Base-by-base conservation (phyloP, 345 rosid species). In the Salix viminalis region DNA sequence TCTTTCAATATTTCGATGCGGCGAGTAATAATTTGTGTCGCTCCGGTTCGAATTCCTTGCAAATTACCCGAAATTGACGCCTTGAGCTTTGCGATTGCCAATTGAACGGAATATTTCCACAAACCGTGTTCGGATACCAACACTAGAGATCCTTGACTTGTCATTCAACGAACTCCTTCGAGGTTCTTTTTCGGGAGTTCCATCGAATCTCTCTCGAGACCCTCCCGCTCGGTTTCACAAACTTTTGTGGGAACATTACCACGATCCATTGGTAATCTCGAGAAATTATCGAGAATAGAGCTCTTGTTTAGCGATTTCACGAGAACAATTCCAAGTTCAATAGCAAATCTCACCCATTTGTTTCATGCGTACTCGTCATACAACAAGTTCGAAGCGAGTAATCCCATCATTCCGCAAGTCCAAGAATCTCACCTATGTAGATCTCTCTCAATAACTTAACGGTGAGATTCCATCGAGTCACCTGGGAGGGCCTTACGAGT, bases 381-480 rank as follows among this genome's bases (percentile, higher is more conserved):
- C 1, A 86, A 85, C 78, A 24, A 6, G 4, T 76, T 89, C 21
- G 36, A 50, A 3, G 88, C 91, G 34, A 48, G 48, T n/a, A 60
- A 37, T 89, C 41, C 90, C 89, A 52, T 71, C 77, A 46, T 42
- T 77, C 26, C 37, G 26, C 36, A 54, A 5, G 66, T 79, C 75
- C 36, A 79, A 18, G 66, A 74, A 83, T 54, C 71, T 88, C 30
- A 41, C 69, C 12, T 67, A 80, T 7, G 54, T 87, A 14, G 81
- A 80, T 50, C 64, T 85, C 26, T 78, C 85, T 12, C 1, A 90
- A 90, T 71, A 3, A 11, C 24, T 90, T 90, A 1, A 48, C 71
- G 89, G 90, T n/a, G 58, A 18, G 19, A 84, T 85, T 8, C 30
- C 83, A 11, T 42, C 74, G 0, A 16, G 36, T 41, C 50, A 70